Evolutionary conservation across 2,329 filamentous ascomycete genomes (phyloP).

Genomic region (Ustulina deusta): DNA sequence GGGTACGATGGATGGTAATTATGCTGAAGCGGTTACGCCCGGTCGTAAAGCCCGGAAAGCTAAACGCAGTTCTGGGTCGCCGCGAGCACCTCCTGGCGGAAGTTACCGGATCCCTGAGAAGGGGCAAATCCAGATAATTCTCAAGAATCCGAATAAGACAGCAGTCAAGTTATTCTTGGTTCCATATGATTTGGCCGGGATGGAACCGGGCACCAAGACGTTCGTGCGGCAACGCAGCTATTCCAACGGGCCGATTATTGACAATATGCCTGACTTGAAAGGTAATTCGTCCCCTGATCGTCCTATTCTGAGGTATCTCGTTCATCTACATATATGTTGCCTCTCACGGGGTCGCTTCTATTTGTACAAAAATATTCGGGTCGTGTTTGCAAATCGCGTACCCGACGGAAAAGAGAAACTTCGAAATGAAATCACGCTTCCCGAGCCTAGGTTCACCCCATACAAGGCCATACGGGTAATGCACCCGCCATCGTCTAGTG

Average conservation of each 20-base stretch:
- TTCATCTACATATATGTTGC: slow-evolving; percentile 94
- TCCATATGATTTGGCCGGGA: slow-evolving; percentile 90
- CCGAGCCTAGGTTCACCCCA: slow-evolving; percentile 85
- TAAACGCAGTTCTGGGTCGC: slow-evolving; percentile 69
- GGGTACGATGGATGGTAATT: slow-evolving; percentile 42
- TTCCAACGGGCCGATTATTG: slow-evolving; percentile 85
- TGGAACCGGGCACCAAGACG: slow-evolving; percentile 94
- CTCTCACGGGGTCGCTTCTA: slow-evolving; percentile 86
- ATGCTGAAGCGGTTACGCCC: slow-evolving; percentile 37
- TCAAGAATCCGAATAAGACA: slow-evolving; percentile 98
- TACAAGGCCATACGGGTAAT: slow-evolving; percentile 78
- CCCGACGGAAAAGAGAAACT: slow-evolving; percentile 95
- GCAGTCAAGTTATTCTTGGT: slow-evolving; percentile 96
- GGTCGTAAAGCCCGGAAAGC: slow-evolving; percentile 52
- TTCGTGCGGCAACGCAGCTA: slow-evolving; percentile 96
- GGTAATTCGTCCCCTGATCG: slow-evolving; percentile 59
- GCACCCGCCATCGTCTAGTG: slow-evolving; percentile 54
- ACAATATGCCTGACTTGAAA: slow-evolving; percentile 62
- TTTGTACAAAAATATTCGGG: slow-evolving; percentile 89
- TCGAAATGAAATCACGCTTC: slow-evolving; percentile 87
- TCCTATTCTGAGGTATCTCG: slow-evolving; percentile 86
- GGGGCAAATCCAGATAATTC: slow-evolving; percentile 94
- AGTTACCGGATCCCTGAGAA: slow-evolving; percentile 94
- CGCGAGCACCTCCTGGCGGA: slow-evolving; percentile 82
- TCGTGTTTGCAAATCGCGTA: slow-evolving; percentile 96